Evolutionary conservation across 2,329 filamentous ascomycete genomes (phyloP).

Genomic region (Zalaria sp.): DNA sequence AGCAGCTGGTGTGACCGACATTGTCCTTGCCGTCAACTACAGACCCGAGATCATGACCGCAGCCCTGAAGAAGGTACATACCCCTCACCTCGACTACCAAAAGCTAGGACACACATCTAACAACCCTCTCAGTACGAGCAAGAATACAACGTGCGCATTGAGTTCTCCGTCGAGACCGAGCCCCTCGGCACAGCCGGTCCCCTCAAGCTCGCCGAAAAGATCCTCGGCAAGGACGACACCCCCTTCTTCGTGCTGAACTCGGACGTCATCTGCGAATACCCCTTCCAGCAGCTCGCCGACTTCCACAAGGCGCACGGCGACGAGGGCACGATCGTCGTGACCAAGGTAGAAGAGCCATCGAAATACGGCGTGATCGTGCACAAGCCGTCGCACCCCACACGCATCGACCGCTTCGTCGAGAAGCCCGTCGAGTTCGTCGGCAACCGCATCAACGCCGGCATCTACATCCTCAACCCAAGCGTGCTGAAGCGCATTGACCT

Average conservation of each 20-base stretch:
- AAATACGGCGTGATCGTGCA: constrained; percentile 99
- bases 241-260: constrained; percentile 99
- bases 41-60: constrained; percentile 95
- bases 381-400: constrained; percentile 78
- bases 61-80: constrained; percentile 65
- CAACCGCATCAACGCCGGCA: constrained; percentile 96
- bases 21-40: constrained; percentile 98
- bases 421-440: constrained; percentile 98
- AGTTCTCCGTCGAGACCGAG: constrained; percentile 93
- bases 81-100: constrained; percentile 3
- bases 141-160: constrained; percentile 86
- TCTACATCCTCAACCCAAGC: constrained; percentile 93
- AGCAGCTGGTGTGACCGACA: constrained; percentile 86
- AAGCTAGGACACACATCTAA: constrained; percentile 1
- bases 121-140: constrained; percentile 57
- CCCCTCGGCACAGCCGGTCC: constrained; percentile 90
- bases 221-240: constrained; percentile 80
- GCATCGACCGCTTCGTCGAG: constrained; percentile 98
- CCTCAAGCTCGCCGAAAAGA: constrained; percentile 85
- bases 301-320: constrained; percentile 91
- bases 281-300: constrained; percentile 73
- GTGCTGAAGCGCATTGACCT: constrained; percentile 87
- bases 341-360: constrained; percentile 96
- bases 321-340: constrained; percentile 95
- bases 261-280: constrained; percentile 96